Evolutionary conservation across 495 filamentous ascomycete genomes (phyloP).

Genomic region (Aspergillus kassunensis): DNA sequence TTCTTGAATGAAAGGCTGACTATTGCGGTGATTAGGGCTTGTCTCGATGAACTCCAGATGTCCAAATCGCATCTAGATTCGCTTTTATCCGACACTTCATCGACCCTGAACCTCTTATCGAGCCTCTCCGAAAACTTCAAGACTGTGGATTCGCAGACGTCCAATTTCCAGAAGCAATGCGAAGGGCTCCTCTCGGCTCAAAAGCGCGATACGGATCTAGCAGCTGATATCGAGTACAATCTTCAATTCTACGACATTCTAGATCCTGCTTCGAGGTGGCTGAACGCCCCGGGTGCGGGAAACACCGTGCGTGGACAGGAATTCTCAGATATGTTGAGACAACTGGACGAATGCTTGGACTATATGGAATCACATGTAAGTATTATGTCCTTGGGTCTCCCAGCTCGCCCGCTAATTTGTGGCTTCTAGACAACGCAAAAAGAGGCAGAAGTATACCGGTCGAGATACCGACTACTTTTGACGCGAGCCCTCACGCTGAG

Average conservation of each 20-base stretch:
- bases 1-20: too few relatives aligned
- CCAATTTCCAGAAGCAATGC: slow-evolving; percentile 85
- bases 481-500: slow-evolving; percentile 75
- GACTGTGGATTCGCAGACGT: slow-evolving; percentile 83
- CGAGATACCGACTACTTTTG: slow-evolving; percentile 64
- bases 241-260: slow-evolving; percentile 88
- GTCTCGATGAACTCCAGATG: slow-evolving; percentile 73
- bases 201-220: slow-evolving; percentile 66
- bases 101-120: slow-evolving; percentile 67
- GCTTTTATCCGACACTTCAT: slow-evolving; percentile 72
- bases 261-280: slow-evolving; percentile 79
- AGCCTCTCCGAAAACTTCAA: slow-evolving; percentile 77
- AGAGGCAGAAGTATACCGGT: slow-evolving; percentile 78
- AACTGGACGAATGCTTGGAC: slow-evolving; percentile 80
- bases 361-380: slow-evolving; percentile 83
- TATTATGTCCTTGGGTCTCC: slow-evolving; percentile 9
- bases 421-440: slow-evolving; percentile 67
- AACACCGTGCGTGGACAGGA: slow-evolving; percentile 75
- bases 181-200: slow-evolving; percentile 79
- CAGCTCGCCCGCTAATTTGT: slow-evolving; percentile 15
- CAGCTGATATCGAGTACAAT: slow-evolving; percentile 77
- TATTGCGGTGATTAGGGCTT: slow-evolving; percentile 48
- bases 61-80: slow-evolving; percentile 74
- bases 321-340: slow-evolving; percentile 80
- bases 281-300: slow-evolving; percentile 88